Conservation (phyloP, 179 eudicot genomes). For the Spergularia azorica region DNA sequence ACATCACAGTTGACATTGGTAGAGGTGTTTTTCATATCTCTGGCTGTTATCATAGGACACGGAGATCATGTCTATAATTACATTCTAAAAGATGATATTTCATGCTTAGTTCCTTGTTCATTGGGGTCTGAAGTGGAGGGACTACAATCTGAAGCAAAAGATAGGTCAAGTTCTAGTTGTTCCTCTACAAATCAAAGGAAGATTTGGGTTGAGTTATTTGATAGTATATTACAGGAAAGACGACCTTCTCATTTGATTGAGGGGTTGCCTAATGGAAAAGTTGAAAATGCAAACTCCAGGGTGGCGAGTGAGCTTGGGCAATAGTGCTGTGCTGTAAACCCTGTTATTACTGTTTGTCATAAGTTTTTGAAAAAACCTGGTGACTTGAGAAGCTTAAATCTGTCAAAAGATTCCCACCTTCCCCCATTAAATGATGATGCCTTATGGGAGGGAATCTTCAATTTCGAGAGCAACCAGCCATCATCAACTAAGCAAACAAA, state of each 20-base stretch:
- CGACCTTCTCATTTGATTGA: constrained; percentile 26
- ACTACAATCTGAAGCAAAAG: constrained; percentile 28
- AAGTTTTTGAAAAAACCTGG: constrained; percentile 50
- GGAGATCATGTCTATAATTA: constrained; percentile 78
- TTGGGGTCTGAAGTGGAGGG: constrained; percentile 29
- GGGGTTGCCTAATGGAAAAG: constrained; percentile 25
- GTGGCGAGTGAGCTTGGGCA: constrained; percentile 33
- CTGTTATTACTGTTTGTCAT: constrained; percentile 65
- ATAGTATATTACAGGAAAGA: constrained; percentile 46
- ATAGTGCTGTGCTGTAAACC: constrained; percentile 68
- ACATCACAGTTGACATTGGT: constrained; percentile 66
- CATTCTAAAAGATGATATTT: constrained; percentile 49
- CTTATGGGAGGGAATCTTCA: constrained; percentile 62
- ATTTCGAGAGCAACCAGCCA: constrained; percentile 28
- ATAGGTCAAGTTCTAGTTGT: constrained; percentile 30
- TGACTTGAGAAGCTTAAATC: constrained; percentile 55
- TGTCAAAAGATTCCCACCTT: constrained; percentile 60
- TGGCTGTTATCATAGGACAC: constrained; percentile 77
- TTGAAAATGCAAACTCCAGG: constrained; percentile 26
- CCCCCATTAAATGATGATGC: constrained; percentile 86
- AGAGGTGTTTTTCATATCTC: constrained; percentile 79
- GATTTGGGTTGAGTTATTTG: constrained; percentile 63
- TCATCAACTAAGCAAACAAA: constrained; percentile 50
- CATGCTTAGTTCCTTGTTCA: constrained; percentile 40
- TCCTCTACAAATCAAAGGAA: constrained; percentile 43